These are phyloP conservation scores for Serendipita sp. DNA, from an alignment of 768 basidiomycete genomes.

Conservation along the genomic window DNA sequence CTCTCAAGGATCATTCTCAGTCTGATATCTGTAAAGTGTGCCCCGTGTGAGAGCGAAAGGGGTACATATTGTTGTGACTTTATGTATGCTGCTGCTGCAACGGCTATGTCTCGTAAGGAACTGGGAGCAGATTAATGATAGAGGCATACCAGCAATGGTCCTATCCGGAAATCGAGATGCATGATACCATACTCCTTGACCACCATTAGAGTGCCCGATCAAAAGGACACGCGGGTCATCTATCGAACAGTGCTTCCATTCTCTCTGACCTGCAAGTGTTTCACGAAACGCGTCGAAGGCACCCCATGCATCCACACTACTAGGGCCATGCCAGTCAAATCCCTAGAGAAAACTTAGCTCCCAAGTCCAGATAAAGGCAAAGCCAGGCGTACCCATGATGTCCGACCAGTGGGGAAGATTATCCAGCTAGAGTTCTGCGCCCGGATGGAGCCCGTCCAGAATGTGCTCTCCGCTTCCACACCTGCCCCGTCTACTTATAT, in stretches of 20 bases:
- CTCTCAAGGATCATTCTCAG: constrained; percentile 57
- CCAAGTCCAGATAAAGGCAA: neutral
- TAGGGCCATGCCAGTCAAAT: constrained; percentile 85
- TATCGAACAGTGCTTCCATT: constrained; percentile 28
- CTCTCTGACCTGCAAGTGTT: constrained; percentile 24
- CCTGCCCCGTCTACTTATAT: constrained; percentile 62
- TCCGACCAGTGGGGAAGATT: constrained; percentile 66
- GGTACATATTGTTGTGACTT: constrained; percentile 81
- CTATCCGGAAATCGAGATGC: constrained; percentile 64
- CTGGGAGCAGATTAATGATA: neutral
- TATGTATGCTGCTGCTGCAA: constrained; percentile 69
- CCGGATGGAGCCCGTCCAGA: constrained; percentile 51
- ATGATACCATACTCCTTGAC: constrained; percentile 76
- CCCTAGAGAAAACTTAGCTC: constrained; percentile 31
- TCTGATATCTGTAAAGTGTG: constrained; percentile 63
- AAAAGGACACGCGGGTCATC: constrained; percentile 34
- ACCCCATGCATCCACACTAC: constrained; percentile 50
- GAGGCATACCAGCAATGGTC: constrained; percentile 37
- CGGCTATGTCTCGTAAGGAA: constrained; percentile 24
- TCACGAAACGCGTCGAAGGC: constrained; percentile 38
- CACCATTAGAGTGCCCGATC: constrained; percentile 88
- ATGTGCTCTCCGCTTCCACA: constrained; percentile 41
- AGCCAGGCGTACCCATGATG: constrained; percentile 49
- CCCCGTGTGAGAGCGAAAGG: constrained; percentile 49
- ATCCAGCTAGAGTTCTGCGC: constrained; percentile 51